phyloP scores from a whole-genome alignment of 352 stramenopile genomes.

The Globisporangium viniferum region DNA sequence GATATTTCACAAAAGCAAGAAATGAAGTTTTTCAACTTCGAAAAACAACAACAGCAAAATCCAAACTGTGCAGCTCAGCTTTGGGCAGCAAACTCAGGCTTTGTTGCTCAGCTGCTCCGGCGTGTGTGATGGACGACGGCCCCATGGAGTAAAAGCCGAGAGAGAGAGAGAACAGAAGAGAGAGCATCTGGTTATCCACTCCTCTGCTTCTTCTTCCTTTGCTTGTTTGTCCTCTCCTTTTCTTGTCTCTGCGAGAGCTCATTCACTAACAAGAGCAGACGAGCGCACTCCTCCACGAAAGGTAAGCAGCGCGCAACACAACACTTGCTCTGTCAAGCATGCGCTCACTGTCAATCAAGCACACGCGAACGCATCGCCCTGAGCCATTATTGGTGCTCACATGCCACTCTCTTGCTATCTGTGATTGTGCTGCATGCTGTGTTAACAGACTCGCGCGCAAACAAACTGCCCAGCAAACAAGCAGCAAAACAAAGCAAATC shows the following conservation, averaged over 20 bases:
- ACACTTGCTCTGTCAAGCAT: neutral
- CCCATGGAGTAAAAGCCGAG: constrained; percentile 2
- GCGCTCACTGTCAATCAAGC: neutral
- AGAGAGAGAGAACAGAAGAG: constrained; percentile 1
- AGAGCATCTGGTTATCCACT: constrained; percentile 1
- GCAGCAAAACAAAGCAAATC: neutral
- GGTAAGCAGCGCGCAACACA: neutral
- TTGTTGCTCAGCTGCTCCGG: constrained; percentile 3
- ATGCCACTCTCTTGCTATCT: neutral
- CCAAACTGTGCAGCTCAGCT: neutral
- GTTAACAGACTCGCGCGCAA: neutral
- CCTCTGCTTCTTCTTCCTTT: neutral
- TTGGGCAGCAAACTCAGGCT: neutral
- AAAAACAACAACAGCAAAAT: neutral
- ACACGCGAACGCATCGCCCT: neutral
- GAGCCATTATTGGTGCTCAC: neutral
- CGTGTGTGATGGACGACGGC: neutral
- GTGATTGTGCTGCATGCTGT: neutral
- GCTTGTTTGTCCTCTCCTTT: neutral
- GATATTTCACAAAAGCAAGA: neutral
- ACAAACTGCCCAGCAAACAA: neutral
- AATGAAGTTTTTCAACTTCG: neutral
- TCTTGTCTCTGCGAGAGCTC: neutral
- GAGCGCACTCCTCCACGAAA: constrained; percentile 1
- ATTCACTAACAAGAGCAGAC: constrained; percentile 16